Percentiles rank a stretch among this genome's conserved stretches.
These are phyloP conservation scores for Eimeria falciformis DNA, from an alignment of 169 alveolate species.

Conservation along the genomic window DNA sequence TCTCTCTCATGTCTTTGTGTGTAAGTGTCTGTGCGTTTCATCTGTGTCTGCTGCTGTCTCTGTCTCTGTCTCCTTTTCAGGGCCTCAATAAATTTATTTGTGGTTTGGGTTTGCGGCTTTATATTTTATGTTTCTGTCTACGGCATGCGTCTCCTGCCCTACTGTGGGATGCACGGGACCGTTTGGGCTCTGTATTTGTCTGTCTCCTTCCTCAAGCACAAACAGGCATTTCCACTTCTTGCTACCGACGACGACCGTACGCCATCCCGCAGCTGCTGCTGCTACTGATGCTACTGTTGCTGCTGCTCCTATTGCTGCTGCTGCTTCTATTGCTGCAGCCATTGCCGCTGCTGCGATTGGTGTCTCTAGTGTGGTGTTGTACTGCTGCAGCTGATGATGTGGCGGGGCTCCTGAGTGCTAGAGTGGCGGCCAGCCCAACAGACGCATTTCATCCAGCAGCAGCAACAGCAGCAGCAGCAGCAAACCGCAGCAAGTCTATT, in stretches of 20 bases:
- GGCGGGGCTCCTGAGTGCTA: neutral
- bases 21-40: neutral
- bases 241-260: neutral
- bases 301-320: neutral
- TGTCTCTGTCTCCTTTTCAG: neutral
- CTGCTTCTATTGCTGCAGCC: neutral
- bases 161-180: neutral
- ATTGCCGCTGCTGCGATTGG: neutral
- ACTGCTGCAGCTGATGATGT: neutral
- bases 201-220: neutral
- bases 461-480: conserved; percentile 19
- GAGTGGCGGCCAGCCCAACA: neutral
- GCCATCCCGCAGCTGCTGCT: conserved; percentile 11
- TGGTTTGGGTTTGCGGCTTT: conserved; percentile 66
- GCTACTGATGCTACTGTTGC: conserved; percentile 30
- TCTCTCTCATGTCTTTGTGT: neutral
- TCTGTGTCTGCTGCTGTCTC: neutral
- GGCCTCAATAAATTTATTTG: neutral
- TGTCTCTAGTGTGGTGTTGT: neutral
- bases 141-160: conserved; percentile 27
- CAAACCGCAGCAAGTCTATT: neutral
- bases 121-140: conserved; percentile 61
- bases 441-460: neutral
- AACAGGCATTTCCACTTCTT: conserved; percentile 14
- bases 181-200: neutral